Base-by-base conservation (phyloP, 768 basidiomycete genomes). In the Suillus decipiens region DNA sequence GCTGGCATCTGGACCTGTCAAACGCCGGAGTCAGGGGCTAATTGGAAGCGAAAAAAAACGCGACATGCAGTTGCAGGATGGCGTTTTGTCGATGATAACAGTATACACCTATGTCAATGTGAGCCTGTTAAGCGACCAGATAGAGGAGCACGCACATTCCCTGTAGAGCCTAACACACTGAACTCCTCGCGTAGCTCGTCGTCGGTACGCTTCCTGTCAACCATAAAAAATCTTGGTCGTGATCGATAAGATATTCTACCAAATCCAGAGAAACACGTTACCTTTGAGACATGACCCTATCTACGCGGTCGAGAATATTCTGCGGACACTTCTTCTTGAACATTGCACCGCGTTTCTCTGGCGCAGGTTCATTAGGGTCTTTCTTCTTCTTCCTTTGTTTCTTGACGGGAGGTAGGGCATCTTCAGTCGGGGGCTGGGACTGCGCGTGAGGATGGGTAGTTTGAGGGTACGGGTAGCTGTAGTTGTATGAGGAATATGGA, bases 141-240 rank as follows among this genome's bases (percentile, higher is more conserved):
- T 39, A 22, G 3, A 45, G 28, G n/a, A 58, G 5, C 3, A 76
- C 80, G 36, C 47, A 90, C 89, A 73, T 93, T 93, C 6, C 91
- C 92, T 0, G 92, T 93, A 4, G 89, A 89, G 2, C 93, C 93
- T 22, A 93, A 78, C 28, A 92, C 86, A 51, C 82, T 85, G 68
- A 89, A 90, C 63, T 82, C 81, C 69, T 92, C 89, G 33, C 79
- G 75, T 12, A 87, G 76, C 59, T 85, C 82, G 0, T 77, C 78
- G 1, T 75, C 80, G 1, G 79, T 74, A 19, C 88, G 77, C 17
- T 78, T 76, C 9, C 93, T 77, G 60, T 89, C 86, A 61, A 95
- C 81, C 86, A 94, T 88, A 70, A 87, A 94, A 76, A 94, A 89
- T 60, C 87, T 89, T 48, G 45, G 42, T 48, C 10, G 39, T 2